Conservation (phyloP, 768 basidiomycete genomes). For the Calocera viscosa region DNA sequence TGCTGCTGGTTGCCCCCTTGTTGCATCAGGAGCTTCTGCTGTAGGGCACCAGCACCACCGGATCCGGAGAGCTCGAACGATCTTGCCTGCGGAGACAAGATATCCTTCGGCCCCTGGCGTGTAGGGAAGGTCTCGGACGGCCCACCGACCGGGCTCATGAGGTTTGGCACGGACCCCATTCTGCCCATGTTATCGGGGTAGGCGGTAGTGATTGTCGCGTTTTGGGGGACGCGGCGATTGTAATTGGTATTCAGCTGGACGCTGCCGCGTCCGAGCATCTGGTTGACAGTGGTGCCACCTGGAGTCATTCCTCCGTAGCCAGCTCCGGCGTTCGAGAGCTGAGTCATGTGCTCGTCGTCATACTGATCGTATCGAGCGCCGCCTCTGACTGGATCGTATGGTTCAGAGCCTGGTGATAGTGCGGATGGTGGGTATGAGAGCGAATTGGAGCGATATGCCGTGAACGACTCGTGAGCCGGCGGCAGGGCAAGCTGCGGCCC, state of each 20-base stretch:
- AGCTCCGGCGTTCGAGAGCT: background rate
- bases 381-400: background rate
- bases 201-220: background rate
- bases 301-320: background rate
- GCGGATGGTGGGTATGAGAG: background rate
- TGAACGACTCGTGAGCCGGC: background rate
- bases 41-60: background rate
- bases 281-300: background rate
- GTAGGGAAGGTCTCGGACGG: background rate
- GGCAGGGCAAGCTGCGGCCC: background rate
- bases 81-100: background rate
- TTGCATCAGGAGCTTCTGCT: background rate
- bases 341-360: background rate
- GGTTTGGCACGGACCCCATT: background rate
- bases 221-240: background rate
- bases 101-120: background rate
- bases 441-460: background rate
- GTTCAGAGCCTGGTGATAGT: background rate
- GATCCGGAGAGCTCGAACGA: background rate
- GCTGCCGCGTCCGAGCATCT: constrained; percentile 1
- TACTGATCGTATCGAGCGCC: background rate
- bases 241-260: background rate
- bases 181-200: background rate
- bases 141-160: background rate
- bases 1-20: background rate